Conservation (phyloP, 2,329 filamentous ascomycete genomes). For the Elsinoe fawcettii region DNA sequence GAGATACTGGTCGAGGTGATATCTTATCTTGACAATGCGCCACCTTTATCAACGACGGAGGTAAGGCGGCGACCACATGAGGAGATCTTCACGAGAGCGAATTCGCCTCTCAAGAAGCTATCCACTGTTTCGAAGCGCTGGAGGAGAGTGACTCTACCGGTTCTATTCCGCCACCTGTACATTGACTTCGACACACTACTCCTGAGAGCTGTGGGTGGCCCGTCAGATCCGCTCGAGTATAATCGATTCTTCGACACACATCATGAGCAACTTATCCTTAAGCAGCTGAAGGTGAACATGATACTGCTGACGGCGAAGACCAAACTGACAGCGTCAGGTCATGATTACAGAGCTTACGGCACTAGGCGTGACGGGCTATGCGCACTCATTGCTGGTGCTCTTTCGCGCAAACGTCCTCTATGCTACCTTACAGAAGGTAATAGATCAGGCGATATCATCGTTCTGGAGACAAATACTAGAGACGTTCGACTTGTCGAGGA, state of each 20-base stretch:
- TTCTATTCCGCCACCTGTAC: background rate
- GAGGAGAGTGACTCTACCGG: background rate
- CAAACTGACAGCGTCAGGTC: background rate
- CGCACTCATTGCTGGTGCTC: background rate
- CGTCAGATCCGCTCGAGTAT: background rate
- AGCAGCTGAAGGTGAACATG: background rate
- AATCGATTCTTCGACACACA: slow-evolving; percentile 4
- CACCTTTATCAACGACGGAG: background rate
- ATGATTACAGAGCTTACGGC: background rate
- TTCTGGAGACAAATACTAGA: background rate
- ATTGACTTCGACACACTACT: slow-evolving; percentile 1
- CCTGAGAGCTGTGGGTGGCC: background rate
- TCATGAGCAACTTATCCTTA: background rate
- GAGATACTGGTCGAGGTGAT: slow-evolving; percentile 8
- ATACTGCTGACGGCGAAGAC: background rate
- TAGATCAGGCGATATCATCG: background rate
- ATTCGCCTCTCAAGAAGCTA: slow-evolving; percentile 1
- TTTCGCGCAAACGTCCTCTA: background rate
- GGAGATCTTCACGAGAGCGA: background rate
- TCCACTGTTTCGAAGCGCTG: slow-evolving; percentile 8
- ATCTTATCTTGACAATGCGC: background rate
- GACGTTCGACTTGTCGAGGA: background rate
- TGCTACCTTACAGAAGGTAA: background rate
- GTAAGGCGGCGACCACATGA: background rate
- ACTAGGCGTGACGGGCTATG: background rate